Base-by-base conservation (phyloP, 2,329 filamentous ascomycete species). In the Penicillium sp. region DNA sequence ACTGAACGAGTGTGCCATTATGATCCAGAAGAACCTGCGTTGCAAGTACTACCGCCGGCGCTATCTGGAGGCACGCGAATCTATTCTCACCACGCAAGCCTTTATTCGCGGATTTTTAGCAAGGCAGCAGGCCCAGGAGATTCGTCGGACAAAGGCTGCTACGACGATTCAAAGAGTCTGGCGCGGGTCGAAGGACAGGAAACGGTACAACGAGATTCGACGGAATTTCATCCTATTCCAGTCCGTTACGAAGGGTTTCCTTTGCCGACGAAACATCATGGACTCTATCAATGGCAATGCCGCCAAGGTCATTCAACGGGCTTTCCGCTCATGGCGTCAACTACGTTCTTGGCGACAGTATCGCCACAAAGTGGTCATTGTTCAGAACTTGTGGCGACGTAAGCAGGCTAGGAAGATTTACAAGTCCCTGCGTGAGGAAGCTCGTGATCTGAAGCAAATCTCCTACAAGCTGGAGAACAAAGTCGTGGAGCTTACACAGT, bases 391-490 rank as follows among this genome's bases (percentile, higher is more conserved):
- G 69, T 97, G 90, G 90, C 87, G 94, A 71, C 93, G 92, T 70
- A 92, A 84, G 73, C 70, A 75, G 58, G 93, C 94, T 50, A 85
- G 94, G 61, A 84, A 81, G 61, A 86, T 84, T 45, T 99, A 99
- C 81, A 97, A 96, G 84, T 85, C 80, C 64, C 78, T 95, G 56
- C 90, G 94, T 62, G 92, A 96, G 74, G 94, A 99, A 75, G 94
- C 94, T 60, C 89, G 94, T 69, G 95, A 99, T 78, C 84, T 99
- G 72, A 97, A 97, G 81, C 93, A 97, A 75, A 99, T 99, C 64
- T 97, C 94, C 2, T 99, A 99, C 81, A 97, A 96, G 80, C 80
- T 99, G 65, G 94, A 99, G 74, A 97, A 99, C 82, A 99, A 99
- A 85, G 94, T 99, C 58, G 90, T 99, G 58, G 94, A 99, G 77